Percentiles rank a stretch among this genome's conserved stretches.
Conservation (phyloP, 208 protist genomes). For the Leishmania turanica region DNA sequence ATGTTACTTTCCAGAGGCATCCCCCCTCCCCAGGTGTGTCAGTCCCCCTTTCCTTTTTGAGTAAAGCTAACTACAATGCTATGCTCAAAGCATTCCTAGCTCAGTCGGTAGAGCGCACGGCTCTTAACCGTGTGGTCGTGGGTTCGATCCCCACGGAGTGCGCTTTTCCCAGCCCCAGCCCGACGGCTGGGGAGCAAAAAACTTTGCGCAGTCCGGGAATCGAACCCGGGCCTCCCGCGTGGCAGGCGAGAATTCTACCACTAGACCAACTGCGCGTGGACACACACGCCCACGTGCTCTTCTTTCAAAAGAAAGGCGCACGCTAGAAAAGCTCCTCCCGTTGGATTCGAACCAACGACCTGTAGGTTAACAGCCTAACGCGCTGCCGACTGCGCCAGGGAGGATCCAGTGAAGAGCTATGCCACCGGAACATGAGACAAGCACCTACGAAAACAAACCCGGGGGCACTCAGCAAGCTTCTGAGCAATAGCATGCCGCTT, state of each 20-base stretch:
- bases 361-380: slow-evolving; percentile 97
- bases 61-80: accelerated
- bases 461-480: background rate
- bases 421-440: accelerated
- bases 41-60: too few relatives aligned
- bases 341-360: slow-evolving; percentile 96
- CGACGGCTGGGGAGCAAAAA: slow-evolving; percentile 21
- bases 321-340: slow-evolving; percentile 87
- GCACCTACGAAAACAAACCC: background rate
- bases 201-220: slow-evolving; percentile 83
- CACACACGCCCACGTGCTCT: too few relatives aligned
- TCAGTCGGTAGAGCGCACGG: slow-evolving; percentile 98
- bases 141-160: slow-evolving; percentile 95
- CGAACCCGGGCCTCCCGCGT: slow-evolving; percentile 88
- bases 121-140: slow-evolving; percentile 98
- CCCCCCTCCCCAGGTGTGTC: too few relatives aligned
- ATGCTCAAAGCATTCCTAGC: slow-evolving; percentile 75
- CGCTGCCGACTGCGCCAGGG: slow-evolving; percentile 95
- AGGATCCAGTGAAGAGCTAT: slow-evolving; percentile 29
- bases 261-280: slow-evolving; percentile 78
- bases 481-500: background rate
- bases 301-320: too few relatives aligned
- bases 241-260: slow-evolving; percentile 90
- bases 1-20: too few relatives aligned
- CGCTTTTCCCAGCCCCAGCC: slow-evolving; percentile 24